Evolutionary conservation across 2,329 filamentous ascomycete genomes (phyloP).

Genomic region (Penicillium hordei): DNA sequence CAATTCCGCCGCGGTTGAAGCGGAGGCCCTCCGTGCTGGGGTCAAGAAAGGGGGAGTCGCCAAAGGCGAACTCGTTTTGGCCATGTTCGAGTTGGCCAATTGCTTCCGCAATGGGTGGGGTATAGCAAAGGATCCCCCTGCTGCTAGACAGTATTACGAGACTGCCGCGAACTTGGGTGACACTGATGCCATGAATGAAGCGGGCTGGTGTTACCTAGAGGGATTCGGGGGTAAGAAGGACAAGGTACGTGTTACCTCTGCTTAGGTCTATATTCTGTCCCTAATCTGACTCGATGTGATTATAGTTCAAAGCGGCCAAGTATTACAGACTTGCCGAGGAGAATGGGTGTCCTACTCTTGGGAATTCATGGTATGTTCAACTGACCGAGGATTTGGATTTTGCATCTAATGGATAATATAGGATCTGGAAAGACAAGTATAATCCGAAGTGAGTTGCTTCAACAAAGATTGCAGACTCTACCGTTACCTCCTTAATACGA

Average conservation of each 20-base stretch:
- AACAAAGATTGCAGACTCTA: not conserved
- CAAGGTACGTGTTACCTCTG: constrained; percentile 68
- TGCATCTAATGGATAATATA: constrained; percentile 40
- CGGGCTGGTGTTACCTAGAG: constrained; percentile 91
- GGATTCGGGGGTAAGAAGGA: constrained; percentile 98
- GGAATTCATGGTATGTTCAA: constrained; percentile 84
- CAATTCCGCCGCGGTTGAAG: constrained; percentile 85
- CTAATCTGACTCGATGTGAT: constrained; percentile 7
- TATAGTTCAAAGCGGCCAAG: constrained; percentile 64
- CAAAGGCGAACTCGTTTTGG: constrained; percentile 93
- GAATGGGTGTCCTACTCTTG: constrained; percentile 83
- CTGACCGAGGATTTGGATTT: constrained; percentile 12
- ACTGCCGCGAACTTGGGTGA: constrained; percentile 96
- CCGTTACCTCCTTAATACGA: not conserved
- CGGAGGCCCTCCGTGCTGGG: constrained; percentile 78
- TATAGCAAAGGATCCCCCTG: constrained; percentile 77
- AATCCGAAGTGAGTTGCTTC: constrained; percentile 39
- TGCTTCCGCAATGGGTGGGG: constrained; percentile 93
- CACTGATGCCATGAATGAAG: constrained; percentile 96
- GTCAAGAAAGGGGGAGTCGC: constrained; percentile 91
- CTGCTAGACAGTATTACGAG: constrained; percentile 90
- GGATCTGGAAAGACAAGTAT: constrained; percentile 99
- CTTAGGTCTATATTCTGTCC: not conserved
- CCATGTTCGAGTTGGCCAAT: constrained; percentile 81
- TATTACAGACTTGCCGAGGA: constrained; percentile 91